Percentiles rank a stretch among this genome's conserved stretches.
Conservation (phyloP, 306 rosid genomes). For the Elaeagnus macrophylla region DNA sequence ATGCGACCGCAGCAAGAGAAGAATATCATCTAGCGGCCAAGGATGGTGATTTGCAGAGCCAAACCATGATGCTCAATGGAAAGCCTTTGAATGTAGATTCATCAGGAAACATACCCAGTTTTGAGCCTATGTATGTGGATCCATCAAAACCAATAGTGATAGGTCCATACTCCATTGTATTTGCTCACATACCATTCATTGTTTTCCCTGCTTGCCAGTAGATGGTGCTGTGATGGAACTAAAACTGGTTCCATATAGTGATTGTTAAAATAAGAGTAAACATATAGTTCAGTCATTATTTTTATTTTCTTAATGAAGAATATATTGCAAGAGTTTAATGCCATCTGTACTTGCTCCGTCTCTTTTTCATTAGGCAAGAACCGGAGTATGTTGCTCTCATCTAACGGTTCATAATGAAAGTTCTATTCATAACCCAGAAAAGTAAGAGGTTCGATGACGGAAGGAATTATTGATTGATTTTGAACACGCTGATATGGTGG, state of each 20-base stretch:
- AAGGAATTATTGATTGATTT: too few relatives aligned
- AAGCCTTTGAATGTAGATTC: conserved; percentile 46
- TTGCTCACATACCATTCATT: conserved; percentile 67
- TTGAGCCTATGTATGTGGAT: conserved; percentile 52
- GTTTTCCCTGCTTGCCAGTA: conserved; percentile 50
- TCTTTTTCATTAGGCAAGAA: conserved; percentile 3
- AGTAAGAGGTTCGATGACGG: too few relatives aligned
- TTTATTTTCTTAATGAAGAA: conserved; percentile 15
- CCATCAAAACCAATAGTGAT: conserved; percentile 52
- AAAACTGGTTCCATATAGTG: conserved; percentile 34
- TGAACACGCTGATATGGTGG: too few relatives aligned
- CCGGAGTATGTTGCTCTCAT: neutral
- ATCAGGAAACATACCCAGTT: conserved; percentile 58
- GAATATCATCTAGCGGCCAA: conserved; percentile 72
- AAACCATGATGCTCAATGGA: conserved; percentile 66
- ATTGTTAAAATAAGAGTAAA: conserved; percentile 19
- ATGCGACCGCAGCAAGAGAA: conserved; percentile 34
- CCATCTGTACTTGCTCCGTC: neutral
- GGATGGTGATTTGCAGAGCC: conserved; percentile 68
- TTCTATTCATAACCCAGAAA: too few relatives aligned
- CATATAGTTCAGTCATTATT: conserved; percentile 13
- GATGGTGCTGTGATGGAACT: conserved; percentile 18
- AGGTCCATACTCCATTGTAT: conserved; percentile 69
- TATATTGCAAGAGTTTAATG: neutral
- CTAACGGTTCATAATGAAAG: too few relatives aligned